phyloP scores from a whole-genome alignment of 352 stramenopile species.

The Phytophthora constricta region DNA sequence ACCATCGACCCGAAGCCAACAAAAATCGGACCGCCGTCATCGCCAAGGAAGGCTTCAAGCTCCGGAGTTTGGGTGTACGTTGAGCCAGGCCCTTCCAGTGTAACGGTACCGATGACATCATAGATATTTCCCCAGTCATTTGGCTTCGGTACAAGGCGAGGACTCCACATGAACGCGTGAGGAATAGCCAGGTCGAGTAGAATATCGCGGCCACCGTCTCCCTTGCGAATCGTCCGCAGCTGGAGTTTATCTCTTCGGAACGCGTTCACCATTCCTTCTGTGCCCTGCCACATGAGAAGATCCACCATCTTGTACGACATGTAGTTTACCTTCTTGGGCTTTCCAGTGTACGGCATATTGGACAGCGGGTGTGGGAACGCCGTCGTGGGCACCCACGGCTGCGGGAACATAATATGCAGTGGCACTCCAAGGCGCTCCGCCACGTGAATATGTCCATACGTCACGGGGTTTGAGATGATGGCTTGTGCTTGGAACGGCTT shows the following conservation, averaged over 20 bases:
- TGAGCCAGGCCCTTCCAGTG: slow-evolving; percentile 43
- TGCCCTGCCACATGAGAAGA: slow-evolving; percentile 74
- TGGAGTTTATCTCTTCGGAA: slow-evolving; percentile 70
- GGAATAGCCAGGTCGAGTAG: slow-evolving; percentile 79
- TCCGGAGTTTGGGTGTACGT: slow-evolving; percentile 62
- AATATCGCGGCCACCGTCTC: slow-evolving; percentile 61
- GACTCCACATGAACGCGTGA: slow-evolving; percentile 91
- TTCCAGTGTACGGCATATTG: slow-evolving; percentile 80
- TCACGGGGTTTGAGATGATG: slow-evolving; percentile 95
- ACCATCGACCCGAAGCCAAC: slow-evolving; percentile 96
- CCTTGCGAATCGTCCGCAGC: slow-evolving; percentile 71
- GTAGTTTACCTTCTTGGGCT: slow-evolving; percentile 70
- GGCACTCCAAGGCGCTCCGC: slow-evolving; percentile 92
- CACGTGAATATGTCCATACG: slow-evolving; percentile 93
- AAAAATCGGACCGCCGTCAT: slow-evolving; percentile 85
- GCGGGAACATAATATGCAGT: slow-evolving; percentile 95
- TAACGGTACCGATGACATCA: slow-evolving; percentile 90
- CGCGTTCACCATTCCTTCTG: slow-evolving; percentile 79
- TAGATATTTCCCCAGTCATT: slow-evolving; percentile 90
- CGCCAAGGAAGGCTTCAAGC: slow-evolving; percentile 70
- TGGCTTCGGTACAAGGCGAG: slow-evolving; percentile 87
- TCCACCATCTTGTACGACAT: slow-evolving; percentile 92
- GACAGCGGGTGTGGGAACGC: slow-evolving; percentile 92
- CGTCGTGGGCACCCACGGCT: slow-evolving; percentile 89
- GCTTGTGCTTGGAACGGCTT: slow-evolving; percentile 87